Evolutionary conservation across 768 basidiomycete genomes (phyloP), one percentile per base, ranked within the genome.

Genomic region (Chalciporus pseudorubinellus): DNA sequence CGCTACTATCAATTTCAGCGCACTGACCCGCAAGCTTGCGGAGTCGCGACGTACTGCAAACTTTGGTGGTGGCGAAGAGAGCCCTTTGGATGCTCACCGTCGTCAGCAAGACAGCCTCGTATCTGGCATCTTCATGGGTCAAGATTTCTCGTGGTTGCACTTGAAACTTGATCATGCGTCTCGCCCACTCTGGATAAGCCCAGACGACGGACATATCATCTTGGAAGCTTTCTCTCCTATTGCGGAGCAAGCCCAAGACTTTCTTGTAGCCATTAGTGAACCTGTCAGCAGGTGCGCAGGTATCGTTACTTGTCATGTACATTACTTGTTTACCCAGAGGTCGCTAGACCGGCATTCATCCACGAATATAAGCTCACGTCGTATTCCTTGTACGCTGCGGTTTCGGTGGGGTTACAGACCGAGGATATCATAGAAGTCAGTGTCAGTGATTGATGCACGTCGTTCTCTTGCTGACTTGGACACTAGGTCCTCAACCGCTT

Each of bases 301-400:
- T 52, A 34, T 44, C 39, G 16, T 33, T 34, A 46, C 26, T 50
- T 47, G 39, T 38, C 50, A 44, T 54, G 72, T 75, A 72, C 64
- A 53, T 70, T 51, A 51, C 39, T 38, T 18, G 16, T 58, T 57
- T 36, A 65, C 39, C 53, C 36, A 41, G 38, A 55, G 38, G 44
- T 57, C 50, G 36, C 24, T 58, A 95, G 95, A 77, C 97, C 97
- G 46, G 86, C 92, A 43, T 93, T 95, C 73, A 95, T 98, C 56
- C 95, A 99, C 74, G 97, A 98, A 77, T 99, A 98, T 79, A 93
- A 95, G 73, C 83, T 99, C 66, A 98, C 95, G 51, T 88, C 94
- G 40, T 97, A 98, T 71, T 98, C 95, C 16, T 77, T 99, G 14
- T 98, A 99, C 70, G 97, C 97, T 53, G 97, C 97, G 44, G 95